Evolutionary conservation across 257 asterid species (phyloP), one percentile per base, ranked within the genome.

Genomic region (Plantago ovata): DNA sequence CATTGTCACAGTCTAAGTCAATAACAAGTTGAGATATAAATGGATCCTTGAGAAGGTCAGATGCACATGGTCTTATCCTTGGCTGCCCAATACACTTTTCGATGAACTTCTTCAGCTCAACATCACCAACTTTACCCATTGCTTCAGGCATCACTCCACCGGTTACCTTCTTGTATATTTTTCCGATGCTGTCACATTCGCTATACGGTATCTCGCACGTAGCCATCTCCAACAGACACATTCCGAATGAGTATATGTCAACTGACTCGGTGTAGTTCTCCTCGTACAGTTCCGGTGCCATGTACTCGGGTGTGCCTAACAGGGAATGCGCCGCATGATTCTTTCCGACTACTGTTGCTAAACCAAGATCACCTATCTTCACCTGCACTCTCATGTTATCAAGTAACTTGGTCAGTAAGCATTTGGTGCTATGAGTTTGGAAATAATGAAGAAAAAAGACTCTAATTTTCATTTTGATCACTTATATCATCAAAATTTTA

Each of bases 251-350:
- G 65, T 78, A 78, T 65, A 78, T 78, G 60, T 78, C 84, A 0
- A 78, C 75, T 40, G 71, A 53, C 50, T 74, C 80, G 0, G 77
- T 74, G 73, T 74, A 78, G 69, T 78, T 68, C 66, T 78, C 84
- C 20, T 74, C 80, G 22, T 74, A 78, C 1, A 78, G 76, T 71
- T 78, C 80, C 0, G 84, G 84, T 0, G 80, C 84, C 84, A 78
- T 78, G 73, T 70, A 78, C 55, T 74, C 84, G 0, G 76, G 84
- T 5, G 80, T 74, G 22, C 84, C 84, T 44, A 78, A 11, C 54
- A 75, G 39, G 0, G 80, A 71, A 43, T 71, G 84, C 0, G 84
- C 84, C 0, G 80, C 73, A 38, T 71, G 84, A 61, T 66, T 74
- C 65, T 78, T 71, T 10, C 75, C 80, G 28, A 74, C 78, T 2